Base-by-base conservation (phyloP, 2,329 filamentous ascomycete species). In the Exophiala xenobiotica region DNA sequence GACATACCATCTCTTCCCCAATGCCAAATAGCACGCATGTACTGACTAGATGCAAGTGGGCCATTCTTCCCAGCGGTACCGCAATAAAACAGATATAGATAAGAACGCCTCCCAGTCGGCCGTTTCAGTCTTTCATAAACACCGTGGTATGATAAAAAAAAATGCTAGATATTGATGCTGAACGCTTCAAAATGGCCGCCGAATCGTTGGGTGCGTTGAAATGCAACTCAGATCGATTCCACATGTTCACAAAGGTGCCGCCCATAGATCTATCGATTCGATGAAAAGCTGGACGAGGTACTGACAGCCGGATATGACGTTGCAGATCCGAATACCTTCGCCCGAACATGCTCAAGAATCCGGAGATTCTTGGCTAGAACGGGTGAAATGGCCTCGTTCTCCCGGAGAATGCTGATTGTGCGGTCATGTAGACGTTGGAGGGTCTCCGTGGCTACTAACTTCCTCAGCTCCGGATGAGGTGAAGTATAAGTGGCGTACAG, bases 401-500 rank as follows among this genome's bases (percentile, higher is more conserved):
- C 76, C 39, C 78, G 72, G 45, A 97, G 78, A 66, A 96, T 92
- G 2, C 70, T 68, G 57, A 96, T 90, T 0, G 92, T 97, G 55
- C 82, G 83, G 33, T 74, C 66, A 51, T 95, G 82, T 0, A 95
- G 78, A 1, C 68, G 65, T 38, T 78, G 72, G 6, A 95, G 72
- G 2, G 74, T 70, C 0, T 77, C 67, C 41, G 73, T 70, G 3
- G 81, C 68, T 16, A 95, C 77, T 23, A 82, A 79, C 4, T 73
- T 67, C 4, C 71, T 71, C 1, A 95, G 78, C 11, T 44, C 43
- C 4, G 55, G 55, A 20, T 78, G 71, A 3, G 75, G 78, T 40
- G 92, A 87, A 56, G 78, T 80, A 69, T 83, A 91, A 3, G 86
- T 87, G 1, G 92, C 90, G 20, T 88, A 83, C 2, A 99, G 80